Percentiles rank a stretch among this genome's conserved stretches.
phyloP scores from a whole-genome alignment of 2,329 filamentous ascomycete species.

The Neurospora sp. region DNA sequence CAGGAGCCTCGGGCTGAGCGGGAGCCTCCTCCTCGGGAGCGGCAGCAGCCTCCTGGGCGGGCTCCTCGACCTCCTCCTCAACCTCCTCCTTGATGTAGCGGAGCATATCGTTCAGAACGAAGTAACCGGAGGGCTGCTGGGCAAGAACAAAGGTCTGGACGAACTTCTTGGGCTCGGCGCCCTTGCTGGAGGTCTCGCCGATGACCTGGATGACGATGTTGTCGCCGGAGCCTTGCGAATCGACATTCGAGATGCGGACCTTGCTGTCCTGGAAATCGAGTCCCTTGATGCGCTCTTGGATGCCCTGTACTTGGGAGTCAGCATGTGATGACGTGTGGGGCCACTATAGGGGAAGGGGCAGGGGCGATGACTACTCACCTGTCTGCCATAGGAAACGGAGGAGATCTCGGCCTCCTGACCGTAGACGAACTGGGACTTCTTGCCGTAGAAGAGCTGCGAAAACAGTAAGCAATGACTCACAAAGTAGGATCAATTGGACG shows the following conservation, averaged over 20 bases:
- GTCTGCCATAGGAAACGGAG: constrained; percentile 76
- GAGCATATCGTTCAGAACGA: constrained; percentile 96
- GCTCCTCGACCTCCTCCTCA: constrained; percentile 58
- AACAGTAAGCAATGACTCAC: constrained; percentile 4
- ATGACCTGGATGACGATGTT: constrained; percentile 98
- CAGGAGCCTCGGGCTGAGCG: constrained; percentile 23
- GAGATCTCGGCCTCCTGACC: constrained; percentile 85
- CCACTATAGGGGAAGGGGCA: neutral
- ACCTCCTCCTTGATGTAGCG: constrained; percentile 80
- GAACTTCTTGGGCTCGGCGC: constrained; percentile 85
- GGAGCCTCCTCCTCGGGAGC: constrained; percentile 21
- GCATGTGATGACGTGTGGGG: constrained; percentile 2
- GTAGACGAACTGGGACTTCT: constrained; percentile 89
- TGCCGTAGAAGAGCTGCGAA: constrained; percentile 79
- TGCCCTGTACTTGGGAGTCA: constrained; percentile 47
- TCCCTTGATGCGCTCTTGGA: constrained; percentile 87
- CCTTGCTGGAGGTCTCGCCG: constrained; percentile 93
- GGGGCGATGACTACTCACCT: constrained; percentile 46
- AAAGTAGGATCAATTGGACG: constrained; percentile 20
- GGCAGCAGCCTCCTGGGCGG: constrained; percentile 23
- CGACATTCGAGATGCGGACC: constrained; percentile 94
- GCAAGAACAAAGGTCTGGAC: constrained; percentile 96
- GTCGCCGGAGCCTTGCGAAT: constrained; percentile 83
- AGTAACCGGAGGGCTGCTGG: constrained; percentile 93
- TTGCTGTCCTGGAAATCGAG: constrained; percentile 97